Evolutionary conservation across 805 yeast genomes (phyloP).

Genomic region (Starmerella floricola): DNA sequence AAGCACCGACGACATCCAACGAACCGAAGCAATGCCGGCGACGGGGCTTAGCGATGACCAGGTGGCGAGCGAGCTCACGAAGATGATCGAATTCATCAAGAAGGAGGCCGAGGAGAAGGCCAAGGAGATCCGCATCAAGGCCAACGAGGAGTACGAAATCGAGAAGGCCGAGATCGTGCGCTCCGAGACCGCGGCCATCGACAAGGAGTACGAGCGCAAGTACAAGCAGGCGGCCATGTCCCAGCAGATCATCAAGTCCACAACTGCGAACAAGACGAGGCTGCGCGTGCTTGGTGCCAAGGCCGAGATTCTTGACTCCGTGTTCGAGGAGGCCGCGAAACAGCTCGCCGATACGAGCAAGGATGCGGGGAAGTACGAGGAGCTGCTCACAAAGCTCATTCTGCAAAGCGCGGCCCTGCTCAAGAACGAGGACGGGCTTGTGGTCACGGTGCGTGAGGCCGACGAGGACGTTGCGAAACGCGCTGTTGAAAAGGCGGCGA

Average conservation of each 20-base stretch:
- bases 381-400: conserved; percentile 62
- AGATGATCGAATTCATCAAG: conserved; percentile 97
- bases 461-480: conserved; percentile 52
- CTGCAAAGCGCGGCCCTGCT: conserved; percentile 57
- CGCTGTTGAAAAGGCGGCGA: conserved; percentile 49
- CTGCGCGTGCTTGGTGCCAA: conserved; percentile 78
- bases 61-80: conserved; percentile 90
- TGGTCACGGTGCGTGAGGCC: conserved; percentile 50
- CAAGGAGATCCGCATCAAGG: conserved; percentile 85
- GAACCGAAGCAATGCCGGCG: conserved; percentile 13
- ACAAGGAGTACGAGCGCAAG: conserved; percentile 62
- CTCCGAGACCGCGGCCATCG: conserved; percentile 80
- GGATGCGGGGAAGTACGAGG: conserved; percentile 49
- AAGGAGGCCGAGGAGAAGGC: conserved; percentile 99
- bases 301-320: conserved; percentile 62
- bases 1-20: not conserved
- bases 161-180: conserved; percentile 94
- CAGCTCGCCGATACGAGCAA: conserved; percentile 48
- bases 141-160: conserved; percentile 97
- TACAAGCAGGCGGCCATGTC: conserved; percentile 83
- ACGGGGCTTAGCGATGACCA: conserved; percentile 33
- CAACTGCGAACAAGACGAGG: conserved; percentile 90
- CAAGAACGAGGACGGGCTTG: conserved; percentile 52
- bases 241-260: conserved; percentile 91
- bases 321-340: conserved; percentile 57